Evolutionary conservation across 2,329 filamentous ascomycete species (phyloP), one percentile per base, ranked within the genome.

Genomic region (Alternaria triticina): DNA sequence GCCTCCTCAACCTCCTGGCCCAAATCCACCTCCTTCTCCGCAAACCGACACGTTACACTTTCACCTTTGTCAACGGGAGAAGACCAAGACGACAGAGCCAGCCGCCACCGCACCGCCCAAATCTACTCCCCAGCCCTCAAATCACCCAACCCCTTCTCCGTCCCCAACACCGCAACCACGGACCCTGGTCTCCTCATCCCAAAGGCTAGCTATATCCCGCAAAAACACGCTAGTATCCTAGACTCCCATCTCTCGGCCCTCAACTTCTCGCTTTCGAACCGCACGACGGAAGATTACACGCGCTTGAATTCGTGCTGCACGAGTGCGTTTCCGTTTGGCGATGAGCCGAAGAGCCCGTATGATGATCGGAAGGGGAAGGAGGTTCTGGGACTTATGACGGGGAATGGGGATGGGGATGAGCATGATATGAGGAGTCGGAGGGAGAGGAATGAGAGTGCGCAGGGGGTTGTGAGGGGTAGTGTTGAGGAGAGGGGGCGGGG

Each of bases 361-460:
- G 62, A 66, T 22, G 61, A 61, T 17, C 52, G 61, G 3, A 72
- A 77, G 36, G 70, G 71, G 1, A 75, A 74, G 33, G 65, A 72
- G 9, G 61, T 75, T 3, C 65, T 74, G 1, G 70, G 73, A 2
- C 59, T 75, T 4, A 52, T 65, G 23, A 36, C 67, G 4, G 12
- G 10, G 2, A 69, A 56, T 9, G 61, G 56, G 5, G 68, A 59
- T 12, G 61, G 60, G 12, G 66, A 60, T 12, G 54, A 67, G 5
- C 52, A 59, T 23, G 67, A 75, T 50, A 44, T 70, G 2, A 58
- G 69, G 10, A 69, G 68, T 27, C 60, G 70, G 6, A 23, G 70
- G 5, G 62, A 73, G 23, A 61, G 71, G 22, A 76, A 73, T 15
- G 63, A 62, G 25, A 68, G 72, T 54, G 65, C 68, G 10, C 70